phyloP scores from a whole-genome alignment of 768 basidiomycete genomes.

The Sarcomyxa edulis region DNA sequence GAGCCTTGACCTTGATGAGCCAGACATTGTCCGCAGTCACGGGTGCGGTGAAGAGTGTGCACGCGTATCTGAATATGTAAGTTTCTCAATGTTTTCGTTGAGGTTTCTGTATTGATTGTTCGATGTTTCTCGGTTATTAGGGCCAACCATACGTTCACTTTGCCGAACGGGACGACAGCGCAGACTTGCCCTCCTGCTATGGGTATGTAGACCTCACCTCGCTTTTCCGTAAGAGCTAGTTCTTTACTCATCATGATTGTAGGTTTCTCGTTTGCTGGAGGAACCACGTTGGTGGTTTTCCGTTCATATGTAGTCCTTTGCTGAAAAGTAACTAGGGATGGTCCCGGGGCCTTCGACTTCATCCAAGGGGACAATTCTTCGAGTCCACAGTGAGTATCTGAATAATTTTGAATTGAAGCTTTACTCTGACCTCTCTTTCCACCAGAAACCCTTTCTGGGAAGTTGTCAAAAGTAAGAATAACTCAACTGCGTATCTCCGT shows the following conservation, averaged over 20 bases:
- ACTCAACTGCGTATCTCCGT: slow-evolving; percentile 3
- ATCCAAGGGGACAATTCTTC: slow-evolving; percentile 68
- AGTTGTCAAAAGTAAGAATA: slow-evolving; percentile 56
- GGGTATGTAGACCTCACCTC: slow-evolving; percentile 48
- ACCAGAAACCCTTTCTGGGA: slow-evolving; percentile 77
- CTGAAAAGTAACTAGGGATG: slow-evolving; percentile 44
- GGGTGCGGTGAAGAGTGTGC: slow-evolving; percentile 67
- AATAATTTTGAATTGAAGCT: slow-evolving; percentile 4
- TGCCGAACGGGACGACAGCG: slow-evolving; percentile 62
- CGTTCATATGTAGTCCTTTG: slow-evolving; percentile 1
- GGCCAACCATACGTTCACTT: slow-evolving; percentile 57
- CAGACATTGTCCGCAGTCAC: slow-evolving; percentile 37
- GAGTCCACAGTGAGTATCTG: slow-evolving; percentile 48
- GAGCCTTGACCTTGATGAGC: slow-evolving; percentile 61
- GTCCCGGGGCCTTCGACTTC: slow-evolving; percentile 77
- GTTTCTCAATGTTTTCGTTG: slow-evolving; percentile 14
- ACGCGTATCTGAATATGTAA: slow-evolving; percentile 66
- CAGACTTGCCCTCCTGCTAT: slow-evolving; percentile 76
- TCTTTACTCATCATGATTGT: slow-evolving; percentile 3
- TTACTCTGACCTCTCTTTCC: slow-evolving; percentile 9
- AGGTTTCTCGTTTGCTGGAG: slow-evolving; percentile 77
- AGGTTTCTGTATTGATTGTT: not conserved
- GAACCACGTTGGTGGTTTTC: slow-evolving; percentile 56
- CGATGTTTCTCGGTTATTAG: slow-evolving; percentile 22
- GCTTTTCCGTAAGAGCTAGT: too few species aligned